Conservation (phyloP, 2,329 filamentous ascomycete genomes). For the Aspergillus pseudonomiae region DNA sequence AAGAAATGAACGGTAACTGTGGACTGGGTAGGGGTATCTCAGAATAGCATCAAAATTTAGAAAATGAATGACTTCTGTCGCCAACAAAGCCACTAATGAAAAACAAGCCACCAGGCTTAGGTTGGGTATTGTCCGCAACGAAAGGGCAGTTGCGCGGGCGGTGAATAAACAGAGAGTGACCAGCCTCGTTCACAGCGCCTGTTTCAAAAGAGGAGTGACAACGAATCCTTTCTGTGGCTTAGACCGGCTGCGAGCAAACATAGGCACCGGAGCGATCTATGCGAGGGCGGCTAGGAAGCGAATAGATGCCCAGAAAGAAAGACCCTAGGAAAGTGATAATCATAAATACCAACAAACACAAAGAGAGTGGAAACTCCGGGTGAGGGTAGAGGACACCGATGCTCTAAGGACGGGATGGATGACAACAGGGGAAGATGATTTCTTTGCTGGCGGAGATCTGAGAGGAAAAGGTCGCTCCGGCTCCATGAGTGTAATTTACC, state of each 20-base stretch:
- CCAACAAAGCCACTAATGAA: slow-evolving; percentile 8
- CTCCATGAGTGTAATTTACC: slow-evolving; percentile 23
- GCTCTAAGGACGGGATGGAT: slow-evolving; percentile 9
- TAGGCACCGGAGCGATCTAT: slow-evolving; percentile 16
- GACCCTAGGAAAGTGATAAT: slow-evolving; percentile 6
- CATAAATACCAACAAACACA: slow-evolving; percentile 5
- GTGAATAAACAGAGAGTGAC: slow-evolving; percentile 15
- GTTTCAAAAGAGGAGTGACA: slow-evolving; percentile 9
- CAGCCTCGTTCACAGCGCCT: slow-evolving; percentile 13
- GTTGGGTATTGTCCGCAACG: slow-evolving; percentile 1
- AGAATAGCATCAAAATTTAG: not conserved
- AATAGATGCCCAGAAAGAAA: slow-evolving; percentile 1
- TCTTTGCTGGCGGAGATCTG: slow-evolving; percentile 20
- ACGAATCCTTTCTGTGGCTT: slow-evolving; percentile 14
- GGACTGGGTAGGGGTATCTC: not conserved
- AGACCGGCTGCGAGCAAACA: slow-evolving; percentile 16
- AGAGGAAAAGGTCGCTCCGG: slow-evolving; percentile 11
- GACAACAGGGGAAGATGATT: slow-evolving; percentile 19
- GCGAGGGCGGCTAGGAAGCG: slow-evolving; percentile 21
- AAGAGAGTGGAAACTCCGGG: not conserved
- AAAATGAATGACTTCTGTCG: slow-evolving; percentile 7
- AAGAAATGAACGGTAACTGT: not conserved
- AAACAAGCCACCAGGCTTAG: not conserved
- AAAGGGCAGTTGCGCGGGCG: not conserved
- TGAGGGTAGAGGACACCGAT: slow-evolving; percentile 1